phyloP scores from a whole-genome alignment of 1,284 basidiomycete species.

The Trichosporon asahii region DNA sequence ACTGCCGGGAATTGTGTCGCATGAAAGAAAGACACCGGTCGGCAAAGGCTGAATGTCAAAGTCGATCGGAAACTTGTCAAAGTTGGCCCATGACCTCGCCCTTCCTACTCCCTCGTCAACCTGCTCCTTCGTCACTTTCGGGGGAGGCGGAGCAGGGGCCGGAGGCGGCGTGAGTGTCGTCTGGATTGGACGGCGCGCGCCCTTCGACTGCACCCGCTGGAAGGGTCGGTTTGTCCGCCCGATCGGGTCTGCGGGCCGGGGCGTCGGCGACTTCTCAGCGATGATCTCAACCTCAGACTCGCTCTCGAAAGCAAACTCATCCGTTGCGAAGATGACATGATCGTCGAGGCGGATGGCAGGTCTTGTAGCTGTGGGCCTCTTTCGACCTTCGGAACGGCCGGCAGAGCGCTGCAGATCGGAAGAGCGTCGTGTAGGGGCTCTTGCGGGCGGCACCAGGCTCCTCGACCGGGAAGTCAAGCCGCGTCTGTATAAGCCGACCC shows the following conservation, averaged over 20 bases:
- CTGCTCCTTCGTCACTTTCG: slow-evolving; percentile 5
- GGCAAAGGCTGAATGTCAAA: slow-evolving; percentile 49
- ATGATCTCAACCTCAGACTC: slow-evolving; percentile 19
- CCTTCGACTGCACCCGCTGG: slow-evolving; percentile 7
- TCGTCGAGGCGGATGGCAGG: slow-evolving; percentile 46
- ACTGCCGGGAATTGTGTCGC: slow-evolving; percentile 29
- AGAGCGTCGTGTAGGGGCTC: not conserved
- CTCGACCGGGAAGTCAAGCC: slow-evolving; percentile 35
- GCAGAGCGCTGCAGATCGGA: not conserved
- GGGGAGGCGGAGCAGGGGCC: not conserved
- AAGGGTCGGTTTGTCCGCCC: not conserved
- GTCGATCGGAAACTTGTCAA: slow-evolving; percentile 47
- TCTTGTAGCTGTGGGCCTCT: slow-evolving; percentile 15
- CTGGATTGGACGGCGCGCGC: not conserved
- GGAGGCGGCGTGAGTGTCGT: not conserved
- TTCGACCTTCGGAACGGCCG: not conserved
- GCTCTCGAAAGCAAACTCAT: slow-evolving; percentile 42
- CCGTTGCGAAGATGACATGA: slow-evolving; percentile 41
- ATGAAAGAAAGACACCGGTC: slow-evolving; percentile 38
- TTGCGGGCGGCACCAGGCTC: slow-evolving; percentile 8
- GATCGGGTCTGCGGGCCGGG: not conserved
- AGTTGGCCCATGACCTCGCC: slow-evolving; percentile 49
- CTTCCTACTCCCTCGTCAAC: slow-evolving; percentile 43
- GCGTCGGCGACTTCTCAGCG: slow-evolving; percentile 14
- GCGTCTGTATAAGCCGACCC: slow-evolving; percentile 27